phyloP scores from a whole-genome alignment of 2,329 filamentous ascomycete species.

The Paracorniculantispora psalliotae region DNA sequence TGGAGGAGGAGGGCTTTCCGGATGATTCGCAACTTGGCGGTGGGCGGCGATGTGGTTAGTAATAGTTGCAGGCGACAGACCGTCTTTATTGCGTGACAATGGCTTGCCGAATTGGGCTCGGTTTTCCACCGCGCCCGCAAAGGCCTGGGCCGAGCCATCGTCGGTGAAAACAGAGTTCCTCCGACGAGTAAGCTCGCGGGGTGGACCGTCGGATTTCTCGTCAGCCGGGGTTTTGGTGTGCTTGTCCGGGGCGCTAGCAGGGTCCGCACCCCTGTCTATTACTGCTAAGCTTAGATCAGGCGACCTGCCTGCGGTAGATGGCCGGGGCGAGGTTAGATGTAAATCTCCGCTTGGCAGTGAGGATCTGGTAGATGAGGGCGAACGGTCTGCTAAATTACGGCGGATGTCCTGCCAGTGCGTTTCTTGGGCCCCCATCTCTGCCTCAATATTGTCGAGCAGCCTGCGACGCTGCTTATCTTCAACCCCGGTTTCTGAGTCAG shows the following conservation, averaged over 20 bases:
- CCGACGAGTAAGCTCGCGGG: conserved; percentile 3
- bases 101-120: conserved; percentile 6
- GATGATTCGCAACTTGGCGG: conserved; percentile 22
- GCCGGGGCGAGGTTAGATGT: conserved; percentile 4
- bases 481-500: conserved; percentile 30
- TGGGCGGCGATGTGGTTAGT: conserved; percentile 15
- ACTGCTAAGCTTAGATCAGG: conserved; percentile 2
- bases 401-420: conserved; percentile 56
- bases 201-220: conserved; percentile 5
- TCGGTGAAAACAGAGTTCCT: conserved; percentile 9
- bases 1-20: conserved; percentile 51
- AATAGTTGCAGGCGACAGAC: conserved; percentile 23
- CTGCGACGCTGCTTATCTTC: conserved; percentile 40
- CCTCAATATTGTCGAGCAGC: conserved; percentile 55
- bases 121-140: conserved; percentile 1
- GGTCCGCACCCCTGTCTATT: conserved; percentile 2
- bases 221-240: conserved; percentile 6
- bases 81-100: conserved; percentile 6
- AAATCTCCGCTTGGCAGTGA: conserved; percentile 10
- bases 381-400: conserved; percentile 45
- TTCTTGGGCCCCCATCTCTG: conserved; percentile 57
- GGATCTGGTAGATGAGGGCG: conserved; percentile 22
- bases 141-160: neutral
- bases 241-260: conserved; percentile 1
- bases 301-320: conserved; percentile 5